Evolutionary conservation across 306 rosid genomes (phyloP), one percentile per base, ranked within the genome.

Genomic region (Fragaria iinumae): DNA sequence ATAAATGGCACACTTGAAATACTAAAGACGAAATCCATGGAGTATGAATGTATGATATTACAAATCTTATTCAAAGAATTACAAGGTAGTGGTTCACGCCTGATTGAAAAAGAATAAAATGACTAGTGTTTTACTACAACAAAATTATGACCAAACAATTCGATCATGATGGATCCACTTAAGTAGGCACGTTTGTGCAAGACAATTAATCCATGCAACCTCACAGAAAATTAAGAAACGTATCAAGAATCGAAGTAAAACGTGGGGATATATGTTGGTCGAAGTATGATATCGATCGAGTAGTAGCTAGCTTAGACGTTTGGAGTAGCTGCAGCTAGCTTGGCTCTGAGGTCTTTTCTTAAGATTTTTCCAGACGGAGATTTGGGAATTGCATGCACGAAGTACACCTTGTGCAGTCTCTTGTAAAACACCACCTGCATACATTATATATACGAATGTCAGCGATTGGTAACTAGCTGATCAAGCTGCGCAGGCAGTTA

Each of bases 351-450:
- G 29, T 91, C 97, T 76, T 89, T 94, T 71, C 96, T 92, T 62
- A 94, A 66, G 67, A 92, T 94, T 83, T 94, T 94, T 63, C 98
- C 98, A 0, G 98, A 1, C 1, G 98, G 87, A 67, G 96, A 90
- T 87, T 89, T 94, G 4, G 98, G 98, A 77, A 94, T 92, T 43
- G 93, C 85, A 38, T 87, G 89, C 60, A 92, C 78, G 52, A 94
- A 91, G 79, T 83, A 88, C 32, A 94, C 96, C 75, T 80, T 85
- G 87, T 88, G 91, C 8, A 94, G 73, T 82, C 86, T 94, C 84
- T 94, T 94, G 85, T 94, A 94, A 49, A 90, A 91, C 72, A 90
- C 96, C 25, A 94, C 98, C 96, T 94, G 89, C 77, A 79, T 25
- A 52, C 20, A 43, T 49, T 49, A 49, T 6, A 7, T 4, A 29